Base-by-base conservation (phyloP, 257 asterid genomes). In the Nicotiana paniculata region DNA sequence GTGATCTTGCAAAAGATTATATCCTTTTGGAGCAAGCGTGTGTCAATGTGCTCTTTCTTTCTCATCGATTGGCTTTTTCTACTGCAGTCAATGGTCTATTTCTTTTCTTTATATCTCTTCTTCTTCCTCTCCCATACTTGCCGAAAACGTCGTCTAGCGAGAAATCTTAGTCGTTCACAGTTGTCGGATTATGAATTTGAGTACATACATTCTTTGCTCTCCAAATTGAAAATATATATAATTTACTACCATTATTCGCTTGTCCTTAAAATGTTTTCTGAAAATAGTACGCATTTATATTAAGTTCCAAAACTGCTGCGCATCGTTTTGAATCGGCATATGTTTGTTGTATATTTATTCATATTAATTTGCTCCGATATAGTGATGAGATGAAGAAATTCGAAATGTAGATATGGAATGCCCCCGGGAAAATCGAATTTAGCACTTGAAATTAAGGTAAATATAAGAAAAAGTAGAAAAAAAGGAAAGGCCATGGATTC, bases 1-100 rank as follows among this genome's bases (percentile, higher is more conserved):
- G 46, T 77, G 81, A 30, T 39, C 57, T 85, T 86, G 70, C 86
- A 72, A 83, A 92, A n/a, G n/a, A n/a, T n/a, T n/a, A n/a, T n/a
- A n/a, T n/a, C 76, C 85, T 81, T 32, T 53, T n/a, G 35, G 77
- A 86, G 57, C 16, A 53, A 8, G 54, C 11, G n/a, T 15, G 59
- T 15, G n/a, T 54, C 6, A 54, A 55, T 55, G 62, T 57, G 24
- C 62, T 17, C 24, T 57, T 57, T 17, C 43, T 64, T 64, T 30
- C 1, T 5, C 33, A 64, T 0, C 5, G 11, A 21, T 21, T 21
- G 24, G 24, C 11, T 5, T 15, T 16, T 28, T 1, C 21, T 6
- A 9, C 8, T 28, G 48, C 13, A 9, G 8, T 59, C 65, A 59
- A n/a, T n/a, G 65, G 30, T 4, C 6, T 53, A 51, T 10, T 51